These are phyloP conservation scores for Podaxis sp. DNA, from an alignment of 768 basidiomycete species.

Conservation along the genomic window DNA sequence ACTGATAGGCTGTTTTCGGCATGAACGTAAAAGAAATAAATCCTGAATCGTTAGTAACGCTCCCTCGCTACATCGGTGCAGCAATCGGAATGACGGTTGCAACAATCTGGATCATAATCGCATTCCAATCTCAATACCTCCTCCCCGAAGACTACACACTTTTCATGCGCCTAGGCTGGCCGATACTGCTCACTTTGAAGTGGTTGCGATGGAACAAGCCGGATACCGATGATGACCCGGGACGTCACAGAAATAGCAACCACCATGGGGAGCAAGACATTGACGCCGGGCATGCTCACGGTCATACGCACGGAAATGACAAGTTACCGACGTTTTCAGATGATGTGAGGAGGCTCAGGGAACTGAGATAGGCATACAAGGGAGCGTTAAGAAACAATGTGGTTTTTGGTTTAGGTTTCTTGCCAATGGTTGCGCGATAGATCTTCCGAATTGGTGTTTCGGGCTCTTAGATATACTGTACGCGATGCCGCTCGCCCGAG, in stretches of 20 bases:
- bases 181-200: slow-evolving; percentile 23
- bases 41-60: slow-evolving; percentile 32
- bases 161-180: slow-evolving; percentile 37
- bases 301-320: neutral
- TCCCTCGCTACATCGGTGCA: slow-evolving; percentile 41
- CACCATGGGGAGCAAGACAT: neutral
- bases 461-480: no score
- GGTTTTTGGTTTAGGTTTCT: no score
- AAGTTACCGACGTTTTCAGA: neutral
- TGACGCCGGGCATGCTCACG: neutral
- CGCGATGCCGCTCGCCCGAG: no score
- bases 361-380: no score
- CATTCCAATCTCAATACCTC: slow-evolving; percentile 48
- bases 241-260: neutral
- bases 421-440: no score
- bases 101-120: slow-evolving; percentile 56
- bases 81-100: slow-evolving; percentile 48
- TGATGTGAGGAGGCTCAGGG: no score
- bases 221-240: neutral
- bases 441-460: no score
- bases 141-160: slow-evolving; percentile 28
- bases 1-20: slow-evolving; percentile 33
- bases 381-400: no score
- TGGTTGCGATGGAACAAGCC: neutral
- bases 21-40: slow-evolving; percentile 44